Evolutionary conservation across 106 monocot species (phyloP), one percentile per base, ranked within the genome.

Genomic region (Acorus calamus): DNA sequence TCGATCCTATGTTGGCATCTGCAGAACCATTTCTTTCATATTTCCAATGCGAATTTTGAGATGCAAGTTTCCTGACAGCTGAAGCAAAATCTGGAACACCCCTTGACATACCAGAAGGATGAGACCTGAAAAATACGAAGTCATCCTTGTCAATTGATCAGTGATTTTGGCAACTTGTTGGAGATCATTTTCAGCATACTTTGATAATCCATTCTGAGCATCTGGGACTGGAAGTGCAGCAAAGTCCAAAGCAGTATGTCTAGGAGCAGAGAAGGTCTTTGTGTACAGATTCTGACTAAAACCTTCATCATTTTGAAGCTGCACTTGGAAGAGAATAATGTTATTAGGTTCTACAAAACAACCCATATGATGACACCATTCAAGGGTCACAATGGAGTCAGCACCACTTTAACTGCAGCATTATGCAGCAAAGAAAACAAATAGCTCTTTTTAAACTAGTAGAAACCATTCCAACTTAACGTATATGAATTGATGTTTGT

Each of bases 281-380:
- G 58, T 42, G 9, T 70, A 66, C 42, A 56, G 50, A 43, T 57
- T 65, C 46, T 63, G 72, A 47, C 41, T 60, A 12, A 72, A 50
- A 10, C 61, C 64, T 52, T 56, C 69, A 77, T 82, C 77, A 57
- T 52, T 60, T 73, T 77, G 77, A 60, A 77, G 55, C 81, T 77
- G 65, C 48, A 43, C 59, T 13, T 42, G 10, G 3, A 64, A 48
- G 42, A 3, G 45, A 46, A 71, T 46, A 52, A 68, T 49, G 12
- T 50, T 41, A 50, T 6, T 8, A 52, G 11, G 62, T 5, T 2
- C 44, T 8, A 28, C 12, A 59, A 42, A 42, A 3, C 6, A 59
- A 3, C 8, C 7, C 13, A 42, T 14, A 49, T 5, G 50, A 14
- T 2, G 49, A 63, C 7, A 7, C 14, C n/a, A 11, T 11, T 6